phyloP scores from a whole-genome alignment of 2,329 filamentous ascomycete species.

The Calonectria pteridis region DNA sequence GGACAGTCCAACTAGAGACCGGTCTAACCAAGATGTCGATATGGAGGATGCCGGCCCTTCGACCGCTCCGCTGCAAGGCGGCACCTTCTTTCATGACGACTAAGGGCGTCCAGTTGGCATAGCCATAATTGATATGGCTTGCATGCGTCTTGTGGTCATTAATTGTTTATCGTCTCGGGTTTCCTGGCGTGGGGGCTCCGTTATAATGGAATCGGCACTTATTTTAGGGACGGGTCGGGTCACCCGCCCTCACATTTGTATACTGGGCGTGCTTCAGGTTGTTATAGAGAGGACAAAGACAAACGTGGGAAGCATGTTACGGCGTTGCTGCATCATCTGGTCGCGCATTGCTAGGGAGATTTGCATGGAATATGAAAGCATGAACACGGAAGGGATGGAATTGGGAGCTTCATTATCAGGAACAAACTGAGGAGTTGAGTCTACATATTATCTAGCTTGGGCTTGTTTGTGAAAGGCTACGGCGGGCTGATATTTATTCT shows the following conservation, averaged over 20 bases:
- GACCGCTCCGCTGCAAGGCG: conserved; percentile 63
- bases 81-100: conserved; percentile 65
- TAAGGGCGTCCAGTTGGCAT: conserved; percentile 35
- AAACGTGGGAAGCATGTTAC: conserved; percentile 50
- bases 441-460: conserved; percentile 37
- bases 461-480: conserved; percentile 30
- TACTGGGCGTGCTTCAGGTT: conserved; percentile 46
- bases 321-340: conserved; percentile 52
- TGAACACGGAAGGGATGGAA: conserved; percentile 42
- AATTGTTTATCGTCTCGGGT: conserved; percentile 30
- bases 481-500: conserved; percentile 35
- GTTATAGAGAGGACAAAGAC: conserved; percentile 47
- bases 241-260: conserved; percentile 46
- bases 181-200: conserved; percentile 17
- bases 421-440: conserved; percentile 42
- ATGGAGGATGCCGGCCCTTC: conserved; percentile 70
- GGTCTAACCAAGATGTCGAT: conserved; percentile 61
- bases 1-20: conserved; percentile 49
- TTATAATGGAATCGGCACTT: conserved; percentile 37
- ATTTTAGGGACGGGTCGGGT: conserved; percentile 39
- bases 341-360: conserved; percentile 44
- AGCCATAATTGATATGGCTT: conserved; percentile 7
- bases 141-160: conserved; percentile 23
- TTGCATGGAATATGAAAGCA: conserved; percentile 46
- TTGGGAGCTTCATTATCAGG: conserved; percentile 35